Evolutionary conservation across 768 basidiomycete genomes (phyloP), one percentile per base, ranked within the genome.

Genomic region (Rhizopogon vulgaris): DNA sequence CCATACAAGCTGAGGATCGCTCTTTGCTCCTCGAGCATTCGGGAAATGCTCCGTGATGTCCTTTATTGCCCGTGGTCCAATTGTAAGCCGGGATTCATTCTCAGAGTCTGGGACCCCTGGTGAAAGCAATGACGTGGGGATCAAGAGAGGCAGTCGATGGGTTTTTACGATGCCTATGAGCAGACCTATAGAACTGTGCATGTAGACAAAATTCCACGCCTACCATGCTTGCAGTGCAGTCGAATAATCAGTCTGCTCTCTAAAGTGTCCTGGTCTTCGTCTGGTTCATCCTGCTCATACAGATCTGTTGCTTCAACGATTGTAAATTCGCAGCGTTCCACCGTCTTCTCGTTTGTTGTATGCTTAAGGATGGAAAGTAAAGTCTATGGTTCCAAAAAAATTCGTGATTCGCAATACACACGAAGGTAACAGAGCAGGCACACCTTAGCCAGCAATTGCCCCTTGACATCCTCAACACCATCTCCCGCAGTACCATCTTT

Each of bases 1-100:
- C 90, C 90, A 93, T 4, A 87, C 76, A 15, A 93, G 76, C 60
- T 88, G 85, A 27, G 88, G 87, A 57, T 93, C 90, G 10, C 75
- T 78, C 59, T 83, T 85, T 10, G 69, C 63, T 4, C 82, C 81
- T 56, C 78, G 82, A 10, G 80, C 71, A 18, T 78, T 68, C 0
- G 87, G 82, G 56, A 93, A 93, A 64, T 90, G 89, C 42, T 92
- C 90, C 18, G 90, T 76, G 64, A 92, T 81, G 58, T 89, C 87
- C 62, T 77, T 83, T 41, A 93, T 69, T 12, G 82, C 79, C 58
- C 78, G 79, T 27, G 90, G 85, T 10, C 87, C 87, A 51, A 93
- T 83, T 6, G 76, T 82, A 11, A 92, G 64, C 22, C 74, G 77
- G 18, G 87, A 88, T 68, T 87, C 81, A 38, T 75, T 74, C 1